These are phyloP conservation scores for Favolaschia claudopus DNA, from an alignment of 768 basidiomycete species.

Conservation along the genomic window DNA sequence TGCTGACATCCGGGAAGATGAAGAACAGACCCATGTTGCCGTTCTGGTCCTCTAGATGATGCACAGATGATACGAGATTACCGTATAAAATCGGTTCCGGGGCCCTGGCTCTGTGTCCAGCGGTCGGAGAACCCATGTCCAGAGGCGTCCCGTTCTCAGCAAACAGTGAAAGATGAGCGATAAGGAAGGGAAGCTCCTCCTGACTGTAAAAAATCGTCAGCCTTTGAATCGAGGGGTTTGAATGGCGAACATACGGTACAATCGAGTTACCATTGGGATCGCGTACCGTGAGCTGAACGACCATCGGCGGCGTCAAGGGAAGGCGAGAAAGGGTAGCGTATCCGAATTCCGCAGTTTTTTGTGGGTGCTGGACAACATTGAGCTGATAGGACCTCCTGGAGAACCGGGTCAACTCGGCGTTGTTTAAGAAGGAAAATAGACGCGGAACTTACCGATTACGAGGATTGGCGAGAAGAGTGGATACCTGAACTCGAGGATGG, in stretches of 20 bases:
- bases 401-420: background rate
- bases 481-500: constrained; percentile 61
- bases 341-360: constrained; percentile 84
- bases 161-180: constrained; percentile 82
- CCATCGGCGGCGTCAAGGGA: constrained; percentile 84
- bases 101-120: constrained; percentile 43
- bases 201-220: constrained; percentile 58
- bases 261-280: constrained; percentile 75
- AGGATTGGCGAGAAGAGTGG: constrained; percentile 63
- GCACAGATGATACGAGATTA: constrained; percentile 82
- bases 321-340: constrained; percentile 76
- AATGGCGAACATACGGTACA: constrained; percentile 70
- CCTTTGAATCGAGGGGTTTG: constrained; percentile 9
- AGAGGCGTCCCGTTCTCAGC: constrained; percentile 73
- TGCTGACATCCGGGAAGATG: constrained; percentile 89
- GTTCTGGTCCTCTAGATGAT: constrained; percentile 81
- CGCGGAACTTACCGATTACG: constrained; percentile 56
- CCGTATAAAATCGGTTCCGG: constrained; percentile 79
- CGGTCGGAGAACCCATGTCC: constrained; percentile 68
- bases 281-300: constrained; percentile 80
- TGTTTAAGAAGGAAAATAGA: constrained; percentile 13
- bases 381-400: constrained; percentile 72
- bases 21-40: constrained; percentile 88
- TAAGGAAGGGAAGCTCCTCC: constrained; percentile 85
- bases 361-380: constrained; percentile 86